Evolutionary conservation across 257 asterid genomes (phyloP).

Genomic region (Solanum paucissectum): DNA sequence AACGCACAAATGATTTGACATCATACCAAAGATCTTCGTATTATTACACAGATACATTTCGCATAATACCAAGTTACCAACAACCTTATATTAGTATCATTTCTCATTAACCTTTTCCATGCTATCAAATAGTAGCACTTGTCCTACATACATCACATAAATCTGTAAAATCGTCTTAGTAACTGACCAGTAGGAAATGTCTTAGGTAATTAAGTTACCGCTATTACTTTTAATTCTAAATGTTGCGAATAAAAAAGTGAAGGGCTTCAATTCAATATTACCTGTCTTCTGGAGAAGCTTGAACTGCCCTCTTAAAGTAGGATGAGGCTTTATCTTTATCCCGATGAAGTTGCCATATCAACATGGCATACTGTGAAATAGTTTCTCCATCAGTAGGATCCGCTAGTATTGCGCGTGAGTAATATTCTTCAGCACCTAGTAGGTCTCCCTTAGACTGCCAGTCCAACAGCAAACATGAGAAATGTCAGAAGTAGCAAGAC

Average conservation of each 20-base stretch:
- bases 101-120: neutral
- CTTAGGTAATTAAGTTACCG: neutral
- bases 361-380: constrained; percentile 43
- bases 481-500: neutral
- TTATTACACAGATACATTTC: neutral
- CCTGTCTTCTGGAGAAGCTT: constrained; percentile 61
- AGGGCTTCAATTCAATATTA: constrained; percentile 8
- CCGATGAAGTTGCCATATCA: constrained; percentile 58
- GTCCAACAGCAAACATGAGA: neutral
- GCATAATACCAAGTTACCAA: neutral
- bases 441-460: constrained; percentile 61
- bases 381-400: constrained; percentile 63
- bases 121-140: neutral
- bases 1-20: neutral
- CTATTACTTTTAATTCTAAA: neutral
- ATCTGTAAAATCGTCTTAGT: neutral
- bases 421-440: constrained; percentile 61
- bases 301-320: constrained; percentile 55
- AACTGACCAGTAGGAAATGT: neutral
- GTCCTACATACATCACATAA: neutral
- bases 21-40: neutral
- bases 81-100: neutral
- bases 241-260: neutral
- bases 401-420: constrained; percentile 40
- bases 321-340: constrained; percentile 47